Conservation (phyloP, 73 alveolate species). For the Paramecium caudatum region DNA sequence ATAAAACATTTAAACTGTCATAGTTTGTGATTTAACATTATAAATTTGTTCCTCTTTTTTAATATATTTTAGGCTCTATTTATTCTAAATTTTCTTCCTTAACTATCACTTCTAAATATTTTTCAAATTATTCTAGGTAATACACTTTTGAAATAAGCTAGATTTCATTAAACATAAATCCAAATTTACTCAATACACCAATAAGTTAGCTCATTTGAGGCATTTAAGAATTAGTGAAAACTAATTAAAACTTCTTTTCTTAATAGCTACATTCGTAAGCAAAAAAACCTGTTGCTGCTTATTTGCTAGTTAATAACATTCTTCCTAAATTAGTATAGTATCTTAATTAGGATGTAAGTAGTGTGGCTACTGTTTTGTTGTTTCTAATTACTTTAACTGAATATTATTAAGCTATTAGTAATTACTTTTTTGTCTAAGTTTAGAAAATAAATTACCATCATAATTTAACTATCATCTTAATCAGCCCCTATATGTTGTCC, state of each 20-base stretch:
- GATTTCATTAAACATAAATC: no score
- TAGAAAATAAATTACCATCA: conserved; percentile 18
- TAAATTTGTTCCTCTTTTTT: no score
- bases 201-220: no score
- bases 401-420: conserved; percentile 3
- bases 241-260: no score
- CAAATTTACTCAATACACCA: no score
- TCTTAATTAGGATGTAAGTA: neutral
- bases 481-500: conserved; percentile 61
- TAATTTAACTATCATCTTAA: conserved; percentile 18
- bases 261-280: no score
- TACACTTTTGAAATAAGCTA: neutral
- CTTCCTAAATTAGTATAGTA: neutral
- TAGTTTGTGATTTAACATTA: no score
- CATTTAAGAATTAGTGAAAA: no score
- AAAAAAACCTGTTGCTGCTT: neutral
- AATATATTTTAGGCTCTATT: neutral
- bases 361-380: neutral
- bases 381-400: neutral
- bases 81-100: neutral
- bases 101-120: neutral
- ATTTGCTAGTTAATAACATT: neutral
- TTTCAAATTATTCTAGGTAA: neutral
- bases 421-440: neutral
- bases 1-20: no score